Evolutionary conservation across 2,329 filamentous ascomycete species (phyloP).

Genomic region (Myriosclerotinia duriaeana): DNA sequence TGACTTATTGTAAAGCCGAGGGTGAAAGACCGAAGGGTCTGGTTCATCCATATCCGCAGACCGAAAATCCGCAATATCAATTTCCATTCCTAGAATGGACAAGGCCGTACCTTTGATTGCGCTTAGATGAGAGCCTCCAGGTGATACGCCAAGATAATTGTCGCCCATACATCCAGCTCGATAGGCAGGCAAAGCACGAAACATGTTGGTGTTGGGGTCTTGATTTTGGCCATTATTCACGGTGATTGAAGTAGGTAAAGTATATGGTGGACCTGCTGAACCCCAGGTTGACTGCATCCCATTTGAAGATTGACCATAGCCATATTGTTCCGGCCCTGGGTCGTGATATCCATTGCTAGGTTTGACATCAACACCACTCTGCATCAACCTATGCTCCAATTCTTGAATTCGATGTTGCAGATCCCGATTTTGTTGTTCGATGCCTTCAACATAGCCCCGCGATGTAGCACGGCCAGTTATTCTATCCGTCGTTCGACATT

Average conservation of each 20-base stretch:
- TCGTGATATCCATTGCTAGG: slow-evolving; percentile 27
- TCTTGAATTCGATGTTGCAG: slow-evolving; percentile 66
- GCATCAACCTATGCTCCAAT: slow-evolving; percentile 64
- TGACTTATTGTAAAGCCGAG: slow-evolving; percentile 67
- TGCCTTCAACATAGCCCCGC: slow-evolving; percentile 73
- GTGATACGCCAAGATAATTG: slow-evolving; percentile 62
- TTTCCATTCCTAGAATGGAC: slow-evolving; percentile 76
- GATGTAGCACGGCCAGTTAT: slow-evolving; percentile 79
- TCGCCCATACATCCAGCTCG: slow-evolving; percentile 49
- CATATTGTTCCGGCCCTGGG: slow-evolving; percentile 18
- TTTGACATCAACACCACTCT: slow-evolving; percentile 60
- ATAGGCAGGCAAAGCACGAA: slow-evolving; percentile 33
- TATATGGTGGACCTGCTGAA: slow-evolving; percentile 24
- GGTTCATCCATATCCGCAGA: slow-evolving; percentile 65
- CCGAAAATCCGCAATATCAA: slow-evolving; percentile 74
- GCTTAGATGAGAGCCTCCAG: slow-evolving; percentile 64
- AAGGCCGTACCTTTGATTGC: slow-evolving; percentile 74
- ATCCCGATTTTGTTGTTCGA: slow-evolving; percentile 70
- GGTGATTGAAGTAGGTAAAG: slow-evolving; percentile 10
- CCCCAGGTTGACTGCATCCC: slow-evolving; percentile 29
- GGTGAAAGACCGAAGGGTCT: slow-evolving; percentile 44
- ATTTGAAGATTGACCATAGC: slow-evolving; percentile 17
- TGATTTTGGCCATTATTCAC: slow-evolving; percentile 24
- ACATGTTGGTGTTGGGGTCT: slow-evolving; percentile 34
- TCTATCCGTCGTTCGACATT: slow-evolving; percentile 80